Evolutionary conservation across 192 early-diverging fungal genomes (phyloP), one percentile per base, ranked within the genome.

Genomic region (Umbelopsis sp.): DNA sequence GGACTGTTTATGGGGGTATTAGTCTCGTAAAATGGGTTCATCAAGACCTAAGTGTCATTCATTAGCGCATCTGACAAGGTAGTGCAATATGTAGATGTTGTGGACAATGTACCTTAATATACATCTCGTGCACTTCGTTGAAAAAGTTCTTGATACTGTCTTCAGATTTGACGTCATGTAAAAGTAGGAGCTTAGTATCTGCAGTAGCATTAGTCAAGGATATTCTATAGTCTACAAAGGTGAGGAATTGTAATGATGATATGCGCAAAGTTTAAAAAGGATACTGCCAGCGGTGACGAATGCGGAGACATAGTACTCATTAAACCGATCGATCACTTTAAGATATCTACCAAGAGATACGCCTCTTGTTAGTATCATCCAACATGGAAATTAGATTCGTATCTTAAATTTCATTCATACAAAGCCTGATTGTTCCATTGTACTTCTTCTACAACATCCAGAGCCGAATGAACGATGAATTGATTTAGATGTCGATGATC

Each of bases 401-500:
- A 4, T 17, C 26, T 44, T 53, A 21, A 50, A 6, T 38, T 36
- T 9, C 24, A 29, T 36, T 45, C 74, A 77, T 88, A 95, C 92
- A 92, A 93, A 7, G 90, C 85, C 51, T 87, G 94, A 26, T 90
- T 95, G 70, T 84, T 91, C 90, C 95, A 97, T 81, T 93, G 91
- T 29, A 94, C 80, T 75, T 99, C 98, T 70, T 99, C 97, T 20
- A 99, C 94, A 44, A 97, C 86, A 82, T 99, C 98, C 65, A 99
- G 86, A 21, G 97, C 95, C 10, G 97, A 91, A 76, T 99, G 98
- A 12, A 95, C 89, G 51, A 98, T 93, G 73, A 99, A 99, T 74
- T 99, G 98, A 74, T 96, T 96, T 66, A 99, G 77, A 80, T 98
- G 93, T 53, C 86, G 80, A 70, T 91, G 84, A 73, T 97, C 96